phyloP scores from a whole-genome alignment of 805 yeast genomes.

The Maudiozyma pseudohumilis region DNA sequence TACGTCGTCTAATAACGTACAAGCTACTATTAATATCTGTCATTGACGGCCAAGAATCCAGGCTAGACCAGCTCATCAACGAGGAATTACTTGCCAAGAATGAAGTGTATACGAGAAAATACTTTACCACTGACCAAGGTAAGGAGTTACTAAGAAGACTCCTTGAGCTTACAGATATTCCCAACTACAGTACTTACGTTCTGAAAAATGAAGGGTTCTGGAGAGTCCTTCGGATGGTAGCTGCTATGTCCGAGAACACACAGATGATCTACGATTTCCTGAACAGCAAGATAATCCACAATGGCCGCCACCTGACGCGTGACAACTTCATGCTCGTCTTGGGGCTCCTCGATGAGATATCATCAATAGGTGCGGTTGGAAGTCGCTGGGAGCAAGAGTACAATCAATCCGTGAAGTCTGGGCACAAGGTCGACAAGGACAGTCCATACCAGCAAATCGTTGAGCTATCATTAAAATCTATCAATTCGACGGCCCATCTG shows the following conservation, averaged over 20 bases:
- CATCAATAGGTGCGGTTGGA: constrained; percentile 73
- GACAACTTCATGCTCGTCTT: constrained; percentile 54
- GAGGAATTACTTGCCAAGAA: constrained; percentile 25
- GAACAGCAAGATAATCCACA: constrained; percentile 31
- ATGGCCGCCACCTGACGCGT: constrained; percentile 30
- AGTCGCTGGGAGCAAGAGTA: constrained; percentile 65
- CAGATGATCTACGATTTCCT: constrained; percentile 38
- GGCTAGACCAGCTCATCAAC: constrained; percentile 18
- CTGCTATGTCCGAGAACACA: constrained; percentile 37
- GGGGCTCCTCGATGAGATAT: constrained; percentile 67
- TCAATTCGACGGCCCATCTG: constrained; percentile 48
- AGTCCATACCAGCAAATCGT: constrained; percentile 48
- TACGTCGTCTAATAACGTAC: constrained; percentile 34
- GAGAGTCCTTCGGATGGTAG: constrained; percentile 42
- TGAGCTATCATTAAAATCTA: constrained; percentile 49
- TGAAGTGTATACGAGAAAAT: constrained; percentile 26
- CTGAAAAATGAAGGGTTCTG: constrained; percentile 46
- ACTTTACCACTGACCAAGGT: constrained; percentile 36
- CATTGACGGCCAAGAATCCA: constrained; percentile 15
- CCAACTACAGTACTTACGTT: constrained; percentile 28
- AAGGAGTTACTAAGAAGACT: constrained; percentile 35
- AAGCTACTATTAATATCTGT: constrained; percentile 21
- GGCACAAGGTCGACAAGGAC: constrained; percentile 35
- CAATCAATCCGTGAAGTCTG: constrained; percentile 35
- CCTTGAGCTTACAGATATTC: constrained; percentile 27